A percentile compares a stretch with the other conserved stretches of the same genome.
phyloP scores from a whole-genome alignment of 371 early-diverging fungal genomes.

The Mortierella sp. region DNA sequence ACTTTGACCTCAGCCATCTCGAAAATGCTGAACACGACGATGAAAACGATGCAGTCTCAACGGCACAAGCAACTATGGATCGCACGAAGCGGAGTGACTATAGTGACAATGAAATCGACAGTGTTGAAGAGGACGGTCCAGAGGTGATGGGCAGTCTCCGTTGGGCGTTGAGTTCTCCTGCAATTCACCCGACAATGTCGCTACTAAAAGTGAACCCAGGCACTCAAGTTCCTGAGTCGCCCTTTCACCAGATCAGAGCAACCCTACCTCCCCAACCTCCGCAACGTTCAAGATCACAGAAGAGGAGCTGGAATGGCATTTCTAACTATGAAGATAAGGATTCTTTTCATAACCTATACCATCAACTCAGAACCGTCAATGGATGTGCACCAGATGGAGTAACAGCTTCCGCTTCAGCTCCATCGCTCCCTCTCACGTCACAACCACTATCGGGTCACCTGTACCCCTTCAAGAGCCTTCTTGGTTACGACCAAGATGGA shows the following conservation, averaged over 20 bases:
- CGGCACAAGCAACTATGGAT: background rate
- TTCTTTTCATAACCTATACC: background rate
- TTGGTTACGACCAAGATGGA: background rate
- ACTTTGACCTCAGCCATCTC: constrained; percentile 17
- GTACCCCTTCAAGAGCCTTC: background rate
- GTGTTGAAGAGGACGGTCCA: background rate
- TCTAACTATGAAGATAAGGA: background rate
- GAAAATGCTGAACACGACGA: background rate
- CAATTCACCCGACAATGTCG: background rate
- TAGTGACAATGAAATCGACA: background rate
- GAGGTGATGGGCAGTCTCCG: background rate
- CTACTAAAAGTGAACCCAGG: background rate
- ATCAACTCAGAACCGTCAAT: background rate
- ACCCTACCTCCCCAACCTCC: background rate
- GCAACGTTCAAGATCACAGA: background rate
- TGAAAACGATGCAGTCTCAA: background rate
- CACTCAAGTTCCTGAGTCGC: background rate
- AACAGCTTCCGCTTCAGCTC: background rate
- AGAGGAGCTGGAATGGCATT: background rate
- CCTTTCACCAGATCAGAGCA: background rate
- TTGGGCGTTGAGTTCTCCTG: background rate
- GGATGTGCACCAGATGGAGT: no score
- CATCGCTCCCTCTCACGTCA: background rate
- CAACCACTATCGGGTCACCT: background rate
- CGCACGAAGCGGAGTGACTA: background rate